Evolutionary conservation across 2,329 filamentous ascomycete species (phyloP).

Genomic region (Thelonectria discophora): DNA sequence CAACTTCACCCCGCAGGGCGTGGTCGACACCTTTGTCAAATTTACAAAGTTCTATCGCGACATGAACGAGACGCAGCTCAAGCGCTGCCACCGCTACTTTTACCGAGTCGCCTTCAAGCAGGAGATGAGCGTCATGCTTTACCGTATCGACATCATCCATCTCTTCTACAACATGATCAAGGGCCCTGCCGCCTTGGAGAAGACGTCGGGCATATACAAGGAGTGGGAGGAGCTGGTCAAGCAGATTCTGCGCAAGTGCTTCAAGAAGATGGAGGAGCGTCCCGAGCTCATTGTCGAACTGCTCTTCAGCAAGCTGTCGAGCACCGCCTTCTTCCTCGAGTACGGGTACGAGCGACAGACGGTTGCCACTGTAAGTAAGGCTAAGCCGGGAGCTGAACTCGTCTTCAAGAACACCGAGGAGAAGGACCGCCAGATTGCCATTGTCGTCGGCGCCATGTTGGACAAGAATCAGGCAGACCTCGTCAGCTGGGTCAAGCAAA

Average conservation of each 20-base stretch:
- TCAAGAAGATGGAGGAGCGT: conserved; percentile 85
- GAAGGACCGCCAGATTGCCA: conserved; percentile 75
- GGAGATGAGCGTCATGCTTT: conserved; percentile 87
- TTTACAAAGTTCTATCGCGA: conserved; percentile 85
- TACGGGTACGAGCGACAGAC: conserved; percentile 90
- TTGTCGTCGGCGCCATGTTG: conserved; percentile 81
- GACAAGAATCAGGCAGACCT: conserved; percentile 81
- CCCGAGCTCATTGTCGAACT: conserved; percentile 90
- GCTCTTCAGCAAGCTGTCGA: conserved; percentile 90
- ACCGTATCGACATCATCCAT: conserved; percentile 88
- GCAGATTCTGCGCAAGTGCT: conserved; percentile 82
- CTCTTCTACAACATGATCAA: conserved; percentile 93
- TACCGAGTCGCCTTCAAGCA: conserved; percentile 96
- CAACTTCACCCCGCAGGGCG: conserved; percentile 83
- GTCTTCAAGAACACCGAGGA: conserved; percentile 80
- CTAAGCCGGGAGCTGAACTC: conserved; percentile 79
- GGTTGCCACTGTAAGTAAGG: conserved; percentile 65
- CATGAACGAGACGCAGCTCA: conserved; percentile 80
- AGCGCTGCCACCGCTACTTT: conserved; percentile 92
- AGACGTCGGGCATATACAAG: conserved; percentile 71
- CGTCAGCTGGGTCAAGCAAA: conserved; percentile 82
- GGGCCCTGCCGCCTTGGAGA: conserved; percentile 80
- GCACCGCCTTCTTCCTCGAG: conserved; percentile 86
- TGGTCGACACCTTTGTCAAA: conserved; percentile 86
- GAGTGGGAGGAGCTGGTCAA: conserved; percentile 93